These are phyloP conservation scores for Prunus armeniaca DNA, from an alignment of 306 rosid species.

Conservation along the genomic window DNA sequence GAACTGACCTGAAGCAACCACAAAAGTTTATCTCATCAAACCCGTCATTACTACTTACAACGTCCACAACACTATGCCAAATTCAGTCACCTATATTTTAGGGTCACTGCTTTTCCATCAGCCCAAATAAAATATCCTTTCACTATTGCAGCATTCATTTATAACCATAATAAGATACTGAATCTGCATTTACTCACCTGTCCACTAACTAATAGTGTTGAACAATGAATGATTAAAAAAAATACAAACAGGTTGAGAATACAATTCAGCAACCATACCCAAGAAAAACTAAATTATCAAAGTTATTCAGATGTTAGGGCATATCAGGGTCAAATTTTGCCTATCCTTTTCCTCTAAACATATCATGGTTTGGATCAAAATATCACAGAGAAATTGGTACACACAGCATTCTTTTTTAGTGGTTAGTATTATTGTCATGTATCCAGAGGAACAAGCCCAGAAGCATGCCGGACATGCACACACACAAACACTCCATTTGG, in stretches of 20 bases:
- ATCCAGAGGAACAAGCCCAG: background rate
- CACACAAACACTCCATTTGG: background rate
- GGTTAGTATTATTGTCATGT: background rate
- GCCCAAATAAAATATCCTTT: background rate
- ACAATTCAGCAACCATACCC: background rate
- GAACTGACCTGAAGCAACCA: slow-evolving; percentile 1
- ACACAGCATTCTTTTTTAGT: background rate
- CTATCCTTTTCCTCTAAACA: background rate
- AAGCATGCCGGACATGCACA: background rate
- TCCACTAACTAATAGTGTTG: background rate
- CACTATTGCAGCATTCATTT: background rate
- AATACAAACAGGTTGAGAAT: background rate
- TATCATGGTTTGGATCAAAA: background rate
- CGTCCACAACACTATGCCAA: background rate
- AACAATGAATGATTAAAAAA: background rate
- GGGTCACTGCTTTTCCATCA: background rate
- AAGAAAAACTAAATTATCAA: background rate
- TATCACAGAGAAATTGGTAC: background rate
- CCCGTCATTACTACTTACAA: background rate
- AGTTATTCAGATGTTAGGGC: background rate
- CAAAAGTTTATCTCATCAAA: background rate
- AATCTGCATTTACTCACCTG: background rate
- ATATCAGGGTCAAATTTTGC: background rate
- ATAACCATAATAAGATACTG: background rate
- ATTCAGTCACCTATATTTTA: background rate